A percentile compares a stretch with the other conserved stretches of the same genome.
phyloP scores from a whole-genome alignment of 2,329 filamentous ascomycete species.

The Trichoderma pleuroti region DNA sequence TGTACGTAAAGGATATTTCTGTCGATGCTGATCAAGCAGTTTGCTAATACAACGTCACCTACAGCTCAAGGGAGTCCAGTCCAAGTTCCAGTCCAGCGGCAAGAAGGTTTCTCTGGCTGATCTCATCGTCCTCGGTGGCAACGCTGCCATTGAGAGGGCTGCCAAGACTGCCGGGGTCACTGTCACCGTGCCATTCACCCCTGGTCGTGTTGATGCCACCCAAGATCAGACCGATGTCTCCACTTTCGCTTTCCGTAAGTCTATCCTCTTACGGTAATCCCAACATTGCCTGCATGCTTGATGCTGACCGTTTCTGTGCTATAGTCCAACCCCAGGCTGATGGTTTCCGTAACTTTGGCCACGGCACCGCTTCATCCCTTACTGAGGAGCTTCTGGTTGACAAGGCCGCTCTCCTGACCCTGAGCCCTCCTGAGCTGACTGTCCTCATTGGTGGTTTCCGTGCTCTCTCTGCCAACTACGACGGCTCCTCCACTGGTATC shows the following conservation, averaged over 20 bases:
- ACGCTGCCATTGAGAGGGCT: conserved; percentile 68
- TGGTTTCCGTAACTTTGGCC: conserved; percentile 76
- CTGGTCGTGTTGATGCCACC: conserved; percentile 67
- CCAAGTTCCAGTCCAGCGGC: conserved; percentile 56
- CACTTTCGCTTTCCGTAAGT: conserved; percentile 52
- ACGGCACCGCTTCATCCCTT: conserved; percentile 55
- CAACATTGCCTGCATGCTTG: neutral
- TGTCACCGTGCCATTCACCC: conserved; percentile 65
- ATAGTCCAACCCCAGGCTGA: conserved; percentile 61
- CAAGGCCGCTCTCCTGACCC: conserved; percentile 64
- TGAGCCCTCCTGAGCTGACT: conserved; percentile 66
- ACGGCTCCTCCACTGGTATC: conserved; percentile 63
- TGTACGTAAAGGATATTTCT: neutral
- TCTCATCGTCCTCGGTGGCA: conserved; percentile 68
- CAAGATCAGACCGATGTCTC: conserved; percentile 66
- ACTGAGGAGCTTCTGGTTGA: conserved; percentile 70
- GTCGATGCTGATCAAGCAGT: neutral
- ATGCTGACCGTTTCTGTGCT: neutral
- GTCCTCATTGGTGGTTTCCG: conserved; percentile 70
- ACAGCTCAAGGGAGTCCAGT: conserved; percentile 47
- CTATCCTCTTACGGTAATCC: neutral
- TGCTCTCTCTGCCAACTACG: conserved; percentile 64
- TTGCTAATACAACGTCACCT: neutral
- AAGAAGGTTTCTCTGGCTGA: conserved; percentile 75
- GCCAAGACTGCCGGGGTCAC: conserved; percentile 44